Conservation (phyloP, 495 filamentous ascomycete species). For the Xylaria acuta region DNA sequence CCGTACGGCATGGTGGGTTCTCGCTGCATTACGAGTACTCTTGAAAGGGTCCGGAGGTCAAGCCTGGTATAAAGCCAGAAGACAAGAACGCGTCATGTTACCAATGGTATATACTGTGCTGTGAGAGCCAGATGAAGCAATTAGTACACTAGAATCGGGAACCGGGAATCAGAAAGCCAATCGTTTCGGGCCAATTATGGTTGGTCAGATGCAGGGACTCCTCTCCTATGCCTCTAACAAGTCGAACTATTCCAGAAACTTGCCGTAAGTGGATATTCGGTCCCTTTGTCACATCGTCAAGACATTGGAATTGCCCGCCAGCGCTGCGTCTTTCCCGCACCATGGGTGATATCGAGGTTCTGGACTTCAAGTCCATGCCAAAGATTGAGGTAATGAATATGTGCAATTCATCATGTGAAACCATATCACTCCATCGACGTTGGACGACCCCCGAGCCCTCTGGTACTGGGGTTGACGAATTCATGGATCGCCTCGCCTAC, state of each 20-base stretch:
- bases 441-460: not conserved
- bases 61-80: too few species aligned
- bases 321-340: conserved; percentile 8
- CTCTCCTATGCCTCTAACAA: not conserved
- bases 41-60: not conserved
- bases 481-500: not conserved
- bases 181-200: conserved; percentile 10
- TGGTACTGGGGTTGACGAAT: not conserved
- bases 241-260: conserved; percentile 21
- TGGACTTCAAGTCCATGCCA: conserved; percentile 53
- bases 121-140: too few species aligned
- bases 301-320: not conserved
- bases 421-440: not conserved
- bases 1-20: not conserved
- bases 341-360: conserved; percentile 34
- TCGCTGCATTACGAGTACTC: not conserved
- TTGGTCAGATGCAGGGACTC: not conserved
- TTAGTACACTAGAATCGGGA: too few species aligned
- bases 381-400: conserved; percentile 53
- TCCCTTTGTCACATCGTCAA: conserved; percentile 11
- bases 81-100: too few species aligned
- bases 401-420: not conserved
- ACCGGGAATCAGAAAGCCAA: not conserved
- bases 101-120: too few species aligned
- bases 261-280: conserved; percentile 13